Percentiles rank a stretch among this genome's conserved stretches.
Conservation (phyloP, 176 grass and related monocot species). For the Triticum monococcum region DNA sequence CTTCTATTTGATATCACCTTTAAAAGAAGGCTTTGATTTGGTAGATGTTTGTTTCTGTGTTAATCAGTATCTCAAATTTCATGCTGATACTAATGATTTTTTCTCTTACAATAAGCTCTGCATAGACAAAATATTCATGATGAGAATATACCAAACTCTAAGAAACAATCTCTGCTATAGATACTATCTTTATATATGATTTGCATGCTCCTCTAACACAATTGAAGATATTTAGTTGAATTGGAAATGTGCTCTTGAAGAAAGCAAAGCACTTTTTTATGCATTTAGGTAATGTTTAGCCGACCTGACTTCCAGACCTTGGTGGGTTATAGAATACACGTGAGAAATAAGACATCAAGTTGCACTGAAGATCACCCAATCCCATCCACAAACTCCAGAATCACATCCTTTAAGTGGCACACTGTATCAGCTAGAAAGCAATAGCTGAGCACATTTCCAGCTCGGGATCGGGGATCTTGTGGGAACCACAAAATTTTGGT, state of each 20-base stretch:
- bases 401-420: not conserved
- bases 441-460: not conserved
- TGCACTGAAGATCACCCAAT: not conserved
- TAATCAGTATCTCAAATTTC: not conserved
- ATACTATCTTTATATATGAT: not conserved
- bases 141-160: not conserved
- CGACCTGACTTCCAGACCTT: not conserved
- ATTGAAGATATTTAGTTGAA: conserved; percentile 17
- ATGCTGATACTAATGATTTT: not conserved
- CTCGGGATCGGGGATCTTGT: not conserved
- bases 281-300: not conserved
- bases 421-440: conserved; percentile 17
- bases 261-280: not conserved
- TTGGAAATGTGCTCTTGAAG: not conserved
- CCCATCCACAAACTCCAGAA: conserved; percentile 17
- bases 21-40: not conserved
- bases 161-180: not conserved
- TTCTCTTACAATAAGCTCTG: not conserved
- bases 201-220: not conserved
- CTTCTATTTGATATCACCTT: not conserved
- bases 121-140: not conserved
- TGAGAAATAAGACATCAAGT: not conserved
- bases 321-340: not conserved
- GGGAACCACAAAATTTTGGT: not conserved
- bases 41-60: not conserved